Evolutionary conservation across 169 alveolate genomes (phyloP).

Genomic region (Eimeria maxima): DNA sequence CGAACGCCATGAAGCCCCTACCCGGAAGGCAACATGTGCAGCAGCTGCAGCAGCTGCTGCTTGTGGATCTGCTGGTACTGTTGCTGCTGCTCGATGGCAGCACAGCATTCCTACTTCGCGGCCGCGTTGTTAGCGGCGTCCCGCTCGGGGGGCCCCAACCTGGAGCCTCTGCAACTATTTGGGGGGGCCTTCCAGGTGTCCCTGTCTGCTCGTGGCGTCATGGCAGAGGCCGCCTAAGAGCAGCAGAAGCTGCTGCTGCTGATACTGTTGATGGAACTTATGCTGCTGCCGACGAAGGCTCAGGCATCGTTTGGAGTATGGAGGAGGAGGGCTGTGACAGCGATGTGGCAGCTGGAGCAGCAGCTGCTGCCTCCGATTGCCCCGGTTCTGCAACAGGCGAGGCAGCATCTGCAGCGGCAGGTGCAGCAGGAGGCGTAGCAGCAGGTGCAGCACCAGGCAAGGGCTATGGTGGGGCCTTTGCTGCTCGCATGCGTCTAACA

Average conservation of each 20-base stretch:
- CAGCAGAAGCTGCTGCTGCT: conserved; percentile 50
- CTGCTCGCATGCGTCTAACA: conserved; percentile 37
- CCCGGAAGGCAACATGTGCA: background rate
- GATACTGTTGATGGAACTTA: background rate
- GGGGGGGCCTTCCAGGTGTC: conserved; percentile 1
- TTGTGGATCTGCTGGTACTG: conserved; percentile 35
- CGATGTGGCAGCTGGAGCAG: background rate
- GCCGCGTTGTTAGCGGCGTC: background rate
- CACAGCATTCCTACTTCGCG: background rate
- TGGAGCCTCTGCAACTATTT: background rate
- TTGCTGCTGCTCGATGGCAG: background rate
- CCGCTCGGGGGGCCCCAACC: background rate
- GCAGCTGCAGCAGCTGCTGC: background rate
- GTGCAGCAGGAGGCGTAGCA: background rate
- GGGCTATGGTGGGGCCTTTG: too few relatives aligned
- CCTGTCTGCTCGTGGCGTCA: background rate
- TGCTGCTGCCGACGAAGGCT: background rate
- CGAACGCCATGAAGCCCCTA: background rate
- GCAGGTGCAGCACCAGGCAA: conserved; percentile 57
- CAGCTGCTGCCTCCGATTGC: background rate
- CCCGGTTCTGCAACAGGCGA: background rate
- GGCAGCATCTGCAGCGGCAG: background rate
- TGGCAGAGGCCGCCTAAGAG: background rate
- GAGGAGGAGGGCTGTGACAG: background rate
- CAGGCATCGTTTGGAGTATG: background rate